Percentiles rank a stretch among this genome's conserved stretches.
Conservation (phyloP, 306 rosid genomes). For the Trifolium pratense region DNA sequence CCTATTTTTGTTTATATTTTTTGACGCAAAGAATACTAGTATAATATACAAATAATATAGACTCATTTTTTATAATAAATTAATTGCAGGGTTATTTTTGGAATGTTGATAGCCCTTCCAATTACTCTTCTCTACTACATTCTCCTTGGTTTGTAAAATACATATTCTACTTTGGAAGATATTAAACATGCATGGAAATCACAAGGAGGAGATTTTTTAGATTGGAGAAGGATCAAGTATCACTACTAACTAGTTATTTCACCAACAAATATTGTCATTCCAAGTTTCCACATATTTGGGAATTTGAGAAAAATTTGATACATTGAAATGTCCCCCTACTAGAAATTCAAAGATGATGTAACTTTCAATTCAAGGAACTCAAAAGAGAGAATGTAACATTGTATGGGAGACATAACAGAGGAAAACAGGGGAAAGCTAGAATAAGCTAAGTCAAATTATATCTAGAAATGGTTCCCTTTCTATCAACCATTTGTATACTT, state of each 20-base stretch:
- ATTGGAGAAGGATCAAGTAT: background rate
- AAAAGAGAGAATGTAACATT: conserved; percentile 27
- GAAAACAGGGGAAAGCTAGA: conserved; percentile 45
- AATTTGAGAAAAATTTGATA: conserved; percentile 39
- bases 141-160: conserved; percentile 52
- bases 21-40: no score
- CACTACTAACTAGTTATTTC: conserved; percentile 34
- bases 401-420: conserved; percentile 46
- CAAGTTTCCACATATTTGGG: conserved; percentile 50
- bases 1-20: no score
- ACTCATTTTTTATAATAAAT: background rate
- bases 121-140: conserved; percentile 63
- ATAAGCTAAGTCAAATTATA: conserved; percentile 40
- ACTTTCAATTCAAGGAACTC: conserved; percentile 32
- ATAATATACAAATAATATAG: background rate
- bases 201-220: conserved; percentile 30
- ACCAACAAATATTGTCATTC: conserved; percentile 35
- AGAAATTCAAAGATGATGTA: conserved; percentile 40
- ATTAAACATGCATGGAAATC: conserved; percentile 28
- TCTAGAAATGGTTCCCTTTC: conserved; percentile 25
- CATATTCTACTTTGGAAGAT: conserved; percentile 24
- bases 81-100: conserved; percentile 62
- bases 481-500: conserved; percentile 41
- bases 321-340: conserved; percentile 22
- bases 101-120: conserved; percentile 65